Evolutionary conservation across 352 stramenopile species (phyloP).

Genomic region (Pseudoperonospora humuli): DNA sequence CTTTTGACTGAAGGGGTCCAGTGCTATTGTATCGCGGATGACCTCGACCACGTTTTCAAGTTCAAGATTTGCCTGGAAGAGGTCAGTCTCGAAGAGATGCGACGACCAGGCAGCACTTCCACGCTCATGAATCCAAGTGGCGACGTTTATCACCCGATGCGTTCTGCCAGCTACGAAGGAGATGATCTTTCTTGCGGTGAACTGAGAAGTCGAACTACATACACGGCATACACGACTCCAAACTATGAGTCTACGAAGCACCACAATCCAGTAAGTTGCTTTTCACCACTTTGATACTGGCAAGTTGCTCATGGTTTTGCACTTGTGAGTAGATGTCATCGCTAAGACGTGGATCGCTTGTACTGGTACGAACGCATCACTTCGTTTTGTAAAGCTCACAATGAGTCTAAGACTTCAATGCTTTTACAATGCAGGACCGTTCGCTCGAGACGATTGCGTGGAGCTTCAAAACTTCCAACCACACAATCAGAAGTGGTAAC

Average conservation of each 20-base stretch:
- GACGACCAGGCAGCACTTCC: constrained; percentile 18
- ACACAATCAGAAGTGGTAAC: constrained; percentile 26
- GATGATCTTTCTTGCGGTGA: constrained; percentile 29
- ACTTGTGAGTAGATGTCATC: constrained; percentile 19
- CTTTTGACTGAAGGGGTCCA: constrained; percentile 73
- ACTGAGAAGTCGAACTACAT: constrained; percentile 42
- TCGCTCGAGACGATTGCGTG: constrained; percentile 55
- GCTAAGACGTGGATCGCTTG: constrained; percentile 33
- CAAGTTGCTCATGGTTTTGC: not conserved
- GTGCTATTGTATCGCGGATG: constrained; percentile 82
- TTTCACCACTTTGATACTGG: not conserved
- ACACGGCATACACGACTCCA: constrained; percentile 40
- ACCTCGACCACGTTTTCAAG: constrained; percentile 57
- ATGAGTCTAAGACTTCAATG: not conserved
- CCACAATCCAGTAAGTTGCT: constrained; percentile 19
- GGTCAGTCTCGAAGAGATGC: constrained; percentile 33
- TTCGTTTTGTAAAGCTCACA: not conserved
- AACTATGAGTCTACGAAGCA: constrained; percentile 27
- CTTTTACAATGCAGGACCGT: constrained; percentile 33
- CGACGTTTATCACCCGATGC: constrained; percentile 47
- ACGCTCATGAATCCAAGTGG: constrained; percentile 40
- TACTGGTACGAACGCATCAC: constrained; percentile 27
- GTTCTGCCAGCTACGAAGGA: constrained; percentile 12
- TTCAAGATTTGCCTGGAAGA: constrained; percentile 49
- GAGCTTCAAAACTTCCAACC: constrained; percentile 31